Percentiles rank a stretch among this genome's conserved stretches.
Conservation (phyloP, 2,329 filamentous ascomycete species). For the Stagonosporopsis cucurbitacearum region DNA sequence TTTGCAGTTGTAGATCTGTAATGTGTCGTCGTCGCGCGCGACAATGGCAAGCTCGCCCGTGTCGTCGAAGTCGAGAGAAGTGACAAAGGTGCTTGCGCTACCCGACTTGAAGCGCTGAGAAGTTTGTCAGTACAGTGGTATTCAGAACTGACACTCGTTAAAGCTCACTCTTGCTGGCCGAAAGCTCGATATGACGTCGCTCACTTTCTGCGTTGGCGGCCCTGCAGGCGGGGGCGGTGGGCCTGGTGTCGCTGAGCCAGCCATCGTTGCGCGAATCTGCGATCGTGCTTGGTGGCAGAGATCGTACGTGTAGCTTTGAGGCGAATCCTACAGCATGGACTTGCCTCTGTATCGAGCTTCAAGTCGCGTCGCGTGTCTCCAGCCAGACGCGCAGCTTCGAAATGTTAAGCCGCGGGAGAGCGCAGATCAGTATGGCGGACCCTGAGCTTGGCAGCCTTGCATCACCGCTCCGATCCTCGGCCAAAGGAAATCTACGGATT, state of each 20-base stretch:
- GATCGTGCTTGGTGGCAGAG: background rate
- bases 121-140: slow-evolving; percentile 18
- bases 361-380: slow-evolving; percentile 13
- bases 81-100: slow-evolving; percentile 67
- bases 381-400: slow-evolving; percentile 8
- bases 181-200: slow-evolving; percentile 78
- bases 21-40: slow-evolving; percentile 89
- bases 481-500: slow-evolving; percentile 13
- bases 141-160: background rate
- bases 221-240: slow-evolving; percentile 43
- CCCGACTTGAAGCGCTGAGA: slow-evolving; percentile 55
- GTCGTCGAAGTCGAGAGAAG: slow-evolving; percentile 96
- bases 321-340: slow-evolving; percentile 1
- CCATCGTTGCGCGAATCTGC: slow-evolving; percentile 34
- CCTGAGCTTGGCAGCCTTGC: slow-evolving; percentile 11
- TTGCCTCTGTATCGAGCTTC: background rate
- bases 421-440: slow-evolving; percentile 11
- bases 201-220: slow-evolving; percentile 63
- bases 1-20: slow-evolving; percentile 93
- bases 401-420: slow-evolving; percentile 18
- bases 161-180: slow-evolving; percentile 75
- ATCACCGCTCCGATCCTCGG: slow-evolving; percentile 21
- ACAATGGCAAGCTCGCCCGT: slow-evolving; percentile 91
- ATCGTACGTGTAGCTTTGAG: background rate
- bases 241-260: slow-evolving; percentile 43